These are phyloP conservation scores for Coemansia sp. DNA, from an alignment of 192 early-diverging fungal species.

Conservation along the genomic window DNA sequence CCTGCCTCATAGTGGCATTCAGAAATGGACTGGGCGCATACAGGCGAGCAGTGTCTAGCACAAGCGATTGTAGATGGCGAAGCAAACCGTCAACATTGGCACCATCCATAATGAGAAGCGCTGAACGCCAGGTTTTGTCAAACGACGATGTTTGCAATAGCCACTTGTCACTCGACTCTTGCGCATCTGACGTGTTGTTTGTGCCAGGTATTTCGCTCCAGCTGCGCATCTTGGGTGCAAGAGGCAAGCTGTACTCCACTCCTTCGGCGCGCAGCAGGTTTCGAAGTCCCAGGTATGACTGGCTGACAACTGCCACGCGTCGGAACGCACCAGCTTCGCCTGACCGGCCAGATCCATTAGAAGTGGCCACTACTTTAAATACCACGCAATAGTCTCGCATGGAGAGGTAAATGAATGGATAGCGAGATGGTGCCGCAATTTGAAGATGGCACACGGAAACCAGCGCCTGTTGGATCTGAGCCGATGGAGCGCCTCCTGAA, in stretches of 20 bases:
- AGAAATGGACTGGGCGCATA: constrained; percentile 25
- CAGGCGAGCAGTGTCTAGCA: constrained; percentile 12
- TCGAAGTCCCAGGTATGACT: constrained; percentile 35
- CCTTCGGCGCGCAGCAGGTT: constrained; percentile 9
- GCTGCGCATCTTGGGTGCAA: constrained; percentile 29
- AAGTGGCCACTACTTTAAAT: constrained; percentile 12
- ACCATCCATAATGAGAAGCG: constrained; percentile 27
- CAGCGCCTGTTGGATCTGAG: constrained; percentile 28
- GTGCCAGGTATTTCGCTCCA: constrained; percentile 24
- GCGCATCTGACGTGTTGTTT: background rate
- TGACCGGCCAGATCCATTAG: background rate
- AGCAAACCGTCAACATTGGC: constrained; percentile 19
- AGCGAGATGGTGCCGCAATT: constrained; percentile 6
- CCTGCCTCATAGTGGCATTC: constrained; percentile 30
- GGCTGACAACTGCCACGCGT: constrained; percentile 31
- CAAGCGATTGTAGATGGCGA: constrained; percentile 6
- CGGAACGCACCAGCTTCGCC: background rate
- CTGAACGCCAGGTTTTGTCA: constrained; percentile 40
- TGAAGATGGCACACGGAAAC: constrained; percentile 25
- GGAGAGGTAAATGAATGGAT: constrained; percentile 37
- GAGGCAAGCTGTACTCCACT: constrained; percentile 31
- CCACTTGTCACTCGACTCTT: background rate
- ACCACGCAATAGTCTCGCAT: constrained; percentile 32
- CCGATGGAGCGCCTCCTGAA: background rate
- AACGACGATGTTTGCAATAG: constrained; percentile 19